Conservation (phyloP, 106 monocot genomes). For the Gastrodia elata region DNA sequence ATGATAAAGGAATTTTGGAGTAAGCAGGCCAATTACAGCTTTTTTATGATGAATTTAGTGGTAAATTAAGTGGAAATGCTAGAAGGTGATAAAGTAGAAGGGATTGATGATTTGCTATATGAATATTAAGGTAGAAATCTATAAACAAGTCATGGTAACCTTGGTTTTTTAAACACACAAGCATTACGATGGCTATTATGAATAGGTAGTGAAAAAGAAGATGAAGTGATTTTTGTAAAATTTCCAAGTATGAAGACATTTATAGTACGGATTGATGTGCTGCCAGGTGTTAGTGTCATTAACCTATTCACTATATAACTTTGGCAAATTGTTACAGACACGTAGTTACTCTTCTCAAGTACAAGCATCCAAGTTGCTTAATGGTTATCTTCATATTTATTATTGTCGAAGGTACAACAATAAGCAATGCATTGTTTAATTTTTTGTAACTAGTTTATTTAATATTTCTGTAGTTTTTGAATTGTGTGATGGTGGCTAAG, state of each 20-base stretch:
- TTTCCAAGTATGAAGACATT: not conserved
- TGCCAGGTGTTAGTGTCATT: not conserved
- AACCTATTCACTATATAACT: not conserved
- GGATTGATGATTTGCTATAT: not conserved
- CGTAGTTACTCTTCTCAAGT: not conserved
- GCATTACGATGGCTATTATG: not conserved
- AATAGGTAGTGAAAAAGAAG: not conserved
- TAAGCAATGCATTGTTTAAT: not conserved
- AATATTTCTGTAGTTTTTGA: not conserved
- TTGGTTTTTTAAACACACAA: not conserved
- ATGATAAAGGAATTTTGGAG: not conserved
- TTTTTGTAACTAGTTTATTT: not conserved
- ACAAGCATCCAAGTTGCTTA: not conserved
- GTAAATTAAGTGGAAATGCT: not conserved
- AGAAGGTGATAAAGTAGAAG: not conserved
- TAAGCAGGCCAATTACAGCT: not conserved
- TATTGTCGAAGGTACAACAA: not conserved
- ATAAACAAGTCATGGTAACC: not conserved
- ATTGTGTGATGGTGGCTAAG: not conserved
- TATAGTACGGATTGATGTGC: not conserved
- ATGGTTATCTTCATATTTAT: not conserved
- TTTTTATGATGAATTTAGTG: not conserved
- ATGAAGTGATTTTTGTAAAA: not conserved
- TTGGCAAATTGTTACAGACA: not conserved
- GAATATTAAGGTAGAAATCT: not conserved